phyloP scores from a whole-genome alignment of 2,329 filamentous ascomycete species.

The Metarhizium robertsii region DNA sequence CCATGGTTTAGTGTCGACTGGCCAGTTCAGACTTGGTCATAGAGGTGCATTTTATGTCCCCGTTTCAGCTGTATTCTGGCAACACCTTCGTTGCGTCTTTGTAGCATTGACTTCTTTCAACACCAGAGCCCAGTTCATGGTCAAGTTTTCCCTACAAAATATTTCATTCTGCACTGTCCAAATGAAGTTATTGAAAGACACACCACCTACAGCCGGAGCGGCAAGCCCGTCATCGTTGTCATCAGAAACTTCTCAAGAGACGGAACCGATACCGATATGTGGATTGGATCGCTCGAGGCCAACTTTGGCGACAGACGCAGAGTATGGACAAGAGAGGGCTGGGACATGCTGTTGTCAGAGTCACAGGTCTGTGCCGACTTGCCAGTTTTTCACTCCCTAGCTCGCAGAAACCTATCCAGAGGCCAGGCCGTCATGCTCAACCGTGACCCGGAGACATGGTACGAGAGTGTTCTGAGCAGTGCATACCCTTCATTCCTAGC shows the following conservation, averaged over 20 bases:
- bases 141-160: too few relatives aligned
- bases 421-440: slow-evolving; percentile 29
- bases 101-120: too few relatives aligned
- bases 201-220: too few relatives aligned
- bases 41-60: background rate
- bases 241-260: too few relatives aligned
- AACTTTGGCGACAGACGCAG: slow-evolving; percentile 21
- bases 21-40: too few relatives aligned
- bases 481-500: slow-evolving; percentile 12
- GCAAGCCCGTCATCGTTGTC: too few relatives aligned
- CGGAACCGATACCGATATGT: slow-evolving; percentile 15
- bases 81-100: too few relatives aligned
- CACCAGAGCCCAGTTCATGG: too few relatives aligned
- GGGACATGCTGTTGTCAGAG: slow-evolving; percentile 34
- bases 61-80: too few relatives aligned
- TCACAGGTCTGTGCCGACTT: slow-evolving; percentile 45
- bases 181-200: too few relatives aligned
- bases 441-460: slow-evolving; percentile 30
- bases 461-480: slow-evolving; percentile 18
- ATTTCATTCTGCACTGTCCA: too few relatives aligned
- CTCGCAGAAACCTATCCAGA: slow-evolving; percentile 24
- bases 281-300: slow-evolving; percentile 22
- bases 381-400: slow-evolving; percentile 39
- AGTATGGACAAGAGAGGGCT: slow-evolving; percentile 27
- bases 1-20: too few relatives aligned